Evolutionary conservation across 1,284 basidiomycete genomes (phyloP).

Genomic region (Ustilago xerochloae): DNA sequence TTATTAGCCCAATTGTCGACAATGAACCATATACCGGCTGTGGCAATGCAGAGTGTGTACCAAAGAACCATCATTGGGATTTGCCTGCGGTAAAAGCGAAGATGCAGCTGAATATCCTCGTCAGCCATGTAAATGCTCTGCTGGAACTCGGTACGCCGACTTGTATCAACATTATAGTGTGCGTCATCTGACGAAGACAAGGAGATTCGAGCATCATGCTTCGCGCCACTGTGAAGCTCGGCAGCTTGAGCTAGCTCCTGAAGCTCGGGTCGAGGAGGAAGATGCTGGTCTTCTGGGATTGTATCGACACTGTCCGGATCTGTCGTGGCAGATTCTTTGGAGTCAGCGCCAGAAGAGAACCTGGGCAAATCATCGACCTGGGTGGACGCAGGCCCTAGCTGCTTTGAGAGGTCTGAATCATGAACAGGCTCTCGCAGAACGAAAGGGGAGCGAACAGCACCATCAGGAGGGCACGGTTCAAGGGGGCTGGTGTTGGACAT

Average conservation of each 20-base stretch:
- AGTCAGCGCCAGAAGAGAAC: constrained; percentile 2
- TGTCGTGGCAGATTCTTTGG: constrained; percentile 8
- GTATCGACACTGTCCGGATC: constrained; percentile 13
- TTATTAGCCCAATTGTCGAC: constrained; percentile 42
- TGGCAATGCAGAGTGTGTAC: constrained; percentile 42
- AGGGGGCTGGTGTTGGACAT: constrained; percentile 44
- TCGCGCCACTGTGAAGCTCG: background rate
- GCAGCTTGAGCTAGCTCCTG: constrained; percentile 13
- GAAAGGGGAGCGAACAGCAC: constrained; percentile 16
- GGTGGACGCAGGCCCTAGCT: background rate
- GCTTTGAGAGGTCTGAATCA: constrained; percentile 18
- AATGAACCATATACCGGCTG: constrained; percentile 46
- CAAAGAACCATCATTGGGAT: constrained; percentile 26
- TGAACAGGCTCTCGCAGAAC: constrained; percentile 31
- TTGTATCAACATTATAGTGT: background rate
- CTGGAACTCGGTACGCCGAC: background rate
- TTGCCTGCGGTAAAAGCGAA: constrained; percentile 38
- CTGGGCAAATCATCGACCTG: constrained; percentile 4
- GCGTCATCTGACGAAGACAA: constrained; percentile 9
- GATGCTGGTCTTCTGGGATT: constrained; percentile 32
- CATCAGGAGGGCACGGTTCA: constrained; percentile 38
- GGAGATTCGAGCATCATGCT: constrained; percentile 26
- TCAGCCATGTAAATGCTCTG: constrained; percentile 48
- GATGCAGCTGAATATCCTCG: constrained; percentile 49
- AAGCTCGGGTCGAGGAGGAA: constrained; percentile 32